A percentile compares a stretch with the other conserved stretches of the same genome.
These are phyloP conservation scores for Pelargonium citronellum DNA, from an alignment of 441 rosid genomes.

Conservation along the genomic window DNA sequence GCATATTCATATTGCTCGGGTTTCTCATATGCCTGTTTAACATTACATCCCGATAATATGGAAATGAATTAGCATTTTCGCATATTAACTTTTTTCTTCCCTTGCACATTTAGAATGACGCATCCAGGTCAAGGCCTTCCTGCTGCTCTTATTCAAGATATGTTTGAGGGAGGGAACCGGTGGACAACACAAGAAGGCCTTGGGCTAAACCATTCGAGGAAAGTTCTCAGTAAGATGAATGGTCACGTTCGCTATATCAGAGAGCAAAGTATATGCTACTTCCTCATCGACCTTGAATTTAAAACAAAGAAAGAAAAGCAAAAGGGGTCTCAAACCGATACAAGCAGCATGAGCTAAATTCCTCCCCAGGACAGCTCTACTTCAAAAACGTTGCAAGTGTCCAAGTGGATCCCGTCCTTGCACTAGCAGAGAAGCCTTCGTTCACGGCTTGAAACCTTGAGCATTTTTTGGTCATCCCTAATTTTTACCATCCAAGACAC, in stretches of 20 bases:
- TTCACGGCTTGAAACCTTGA: background rate
- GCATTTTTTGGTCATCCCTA: background rate
- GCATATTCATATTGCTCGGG: too few relatives aligned
- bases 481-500: background rate
- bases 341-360: constrained; percentile 22
- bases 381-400: background rate
- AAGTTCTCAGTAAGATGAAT: constrained; percentile 56
- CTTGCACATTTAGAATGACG: constrained; percentile 46
- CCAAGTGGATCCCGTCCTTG: too few relatives aligned
- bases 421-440: too few relatives aligned
- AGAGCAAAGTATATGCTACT: constrained; percentile 51
- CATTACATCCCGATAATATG: too few relatives aligned
- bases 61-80: background rate
- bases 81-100: background rate
- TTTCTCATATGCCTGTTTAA: too few relatives aligned
- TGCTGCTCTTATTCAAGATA: constrained; percentile 47
- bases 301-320: constrained; percentile 31
- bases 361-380: background rate
- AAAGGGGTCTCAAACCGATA: constrained; percentile 20
- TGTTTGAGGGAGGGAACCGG: constrained; percentile 43
- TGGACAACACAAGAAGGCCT: constrained; percentile 60
- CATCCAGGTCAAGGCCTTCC: constrained; percentile 76
- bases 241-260: constrained; percentile 54
- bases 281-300: constrained; percentile 52
- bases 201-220: constrained; percentile 53